A percentile compares a stretch with the other conserved stretches of the same genome.
phyloP scores from a whole-genome alignment of 2,329 filamentous ascomycete species.

The Cercospora sojina region DNA sequence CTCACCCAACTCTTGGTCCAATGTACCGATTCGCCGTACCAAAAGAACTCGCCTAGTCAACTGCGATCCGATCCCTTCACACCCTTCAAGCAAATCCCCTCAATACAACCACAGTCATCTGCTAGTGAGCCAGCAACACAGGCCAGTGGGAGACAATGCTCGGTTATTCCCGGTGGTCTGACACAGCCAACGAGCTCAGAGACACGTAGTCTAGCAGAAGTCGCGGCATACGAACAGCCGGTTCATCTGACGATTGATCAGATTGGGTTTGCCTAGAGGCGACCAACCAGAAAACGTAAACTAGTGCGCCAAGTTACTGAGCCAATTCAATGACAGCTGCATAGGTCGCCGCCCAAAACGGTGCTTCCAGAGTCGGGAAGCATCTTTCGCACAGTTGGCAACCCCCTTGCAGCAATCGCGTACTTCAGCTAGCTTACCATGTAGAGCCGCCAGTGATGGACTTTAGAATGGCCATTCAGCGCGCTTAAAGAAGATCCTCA shows the following conservation, averaged over 20 bases:
- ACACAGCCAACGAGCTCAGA: background rate
- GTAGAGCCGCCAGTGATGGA: background rate
- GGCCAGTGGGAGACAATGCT: background rate
- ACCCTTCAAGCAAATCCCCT: background rate
- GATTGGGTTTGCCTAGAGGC: background rate
- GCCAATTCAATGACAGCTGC: background rate
- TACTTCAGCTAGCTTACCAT: conserved; percentile 5
- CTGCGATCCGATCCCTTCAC: background rate
- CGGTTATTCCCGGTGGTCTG: background rate
- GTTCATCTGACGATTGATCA: background rate
- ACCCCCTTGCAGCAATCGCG: background rate
- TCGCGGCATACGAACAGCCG: background rate
- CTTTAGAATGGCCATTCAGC: background rate
- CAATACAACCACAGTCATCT: conserved; percentile 7
- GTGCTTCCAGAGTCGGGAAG: background rate
- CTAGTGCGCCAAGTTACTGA: background rate
- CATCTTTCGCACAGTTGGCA: background rate
- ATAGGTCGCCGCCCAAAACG: background rate
- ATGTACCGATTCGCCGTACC: background rate
- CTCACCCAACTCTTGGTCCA: background rate
- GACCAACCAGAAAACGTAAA: background rate
- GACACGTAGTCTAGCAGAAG: background rate
- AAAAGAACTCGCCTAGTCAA: background rate
- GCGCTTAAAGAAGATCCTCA: background rate
- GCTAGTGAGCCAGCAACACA: background rate